Evolutionary conservation across 495 filamentous ascomycete genomes (phyloP), one percentile per base, ranked within the genome.

Genomic region (Penicillium daleae): DNA sequence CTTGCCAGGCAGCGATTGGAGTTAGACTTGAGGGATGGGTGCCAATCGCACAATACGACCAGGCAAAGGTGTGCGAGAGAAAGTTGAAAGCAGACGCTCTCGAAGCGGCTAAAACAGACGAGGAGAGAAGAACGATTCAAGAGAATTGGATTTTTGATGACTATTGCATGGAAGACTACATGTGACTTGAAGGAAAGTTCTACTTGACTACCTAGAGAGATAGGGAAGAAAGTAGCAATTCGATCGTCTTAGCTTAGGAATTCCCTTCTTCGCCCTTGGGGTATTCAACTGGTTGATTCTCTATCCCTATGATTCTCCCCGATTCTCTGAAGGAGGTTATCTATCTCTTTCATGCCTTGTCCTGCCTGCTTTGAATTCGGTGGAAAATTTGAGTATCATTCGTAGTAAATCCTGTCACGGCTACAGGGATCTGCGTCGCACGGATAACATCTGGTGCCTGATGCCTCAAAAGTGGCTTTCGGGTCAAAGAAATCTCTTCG

Each of bases 131-230:
- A n/a, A 59, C 29, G 31, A 48, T 72, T 32, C 17, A 67, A 62
- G 70, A 72, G 44, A 57, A 72, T 56, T 72, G 66, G 70, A 66
- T 71, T 55, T 72, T 71, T 52, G 64, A 69, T 44, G 67, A 72
- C 56, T 69, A 67, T 48, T 62, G 61, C 54, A 68, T 72, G 58
- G 65, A 66, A 10, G 67, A 64, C 15, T 72, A 74, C 37, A 57
- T 52, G 51, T 64, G 42, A 56, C 3, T 39, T 39, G 13, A 33
- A 9, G 10, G 8, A 10, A 33, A 33, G n/a, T n/a, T n/a, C n/a
- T n/a, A n/a, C n/a, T n/a, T n/a, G n/a, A n/a, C n/a, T n/a, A n/a
- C n/a, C n/a, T n/a, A n/a, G n/a, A n/a, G n/a, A n/a, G n/a, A n/a
- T n/a, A n/a, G n/a, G n/a, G n/a, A n/a, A n/a, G n/a, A n/a, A n/a